phyloP scores from a whole-genome alignment of 306 rosid genomes.

The Calophaca sinica region DNA sequence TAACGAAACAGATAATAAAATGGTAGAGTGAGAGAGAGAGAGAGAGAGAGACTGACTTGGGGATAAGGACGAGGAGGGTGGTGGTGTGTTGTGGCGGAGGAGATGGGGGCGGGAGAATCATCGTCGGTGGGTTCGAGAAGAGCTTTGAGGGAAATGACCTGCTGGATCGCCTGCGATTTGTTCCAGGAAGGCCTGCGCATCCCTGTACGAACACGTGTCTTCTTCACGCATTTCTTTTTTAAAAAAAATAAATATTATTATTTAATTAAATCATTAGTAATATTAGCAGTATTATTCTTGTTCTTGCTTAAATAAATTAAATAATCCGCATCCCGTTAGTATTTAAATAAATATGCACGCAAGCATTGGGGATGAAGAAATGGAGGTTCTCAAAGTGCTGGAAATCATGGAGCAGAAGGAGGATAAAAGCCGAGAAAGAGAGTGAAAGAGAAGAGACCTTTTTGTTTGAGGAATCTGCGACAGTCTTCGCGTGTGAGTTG shows the following conservation, averaged over 20 bases:
- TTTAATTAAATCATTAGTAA: not conserved
- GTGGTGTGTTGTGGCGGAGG: slow-evolving; percentile 46
- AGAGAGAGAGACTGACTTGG: slow-evolving; percentile 29
- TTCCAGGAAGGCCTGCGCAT: slow-evolving; percentile 99
- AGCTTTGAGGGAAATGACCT: slow-evolving; percentile 96
- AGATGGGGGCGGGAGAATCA: slow-evolving; percentile 71
- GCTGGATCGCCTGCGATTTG: slow-evolving; percentile 99
- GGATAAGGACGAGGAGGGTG: slow-evolving; percentile 21
- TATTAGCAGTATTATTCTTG: no score
- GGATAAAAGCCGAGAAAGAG: no score
- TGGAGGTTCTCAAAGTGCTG: no score
- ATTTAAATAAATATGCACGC: no score
- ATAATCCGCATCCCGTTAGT: no score
- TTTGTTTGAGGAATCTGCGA: slow-evolving; percentile 92
- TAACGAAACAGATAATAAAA: no score
- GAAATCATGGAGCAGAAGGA: no score
- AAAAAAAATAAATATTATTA: no score
- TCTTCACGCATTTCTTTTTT: slow-evolving; percentile 9
- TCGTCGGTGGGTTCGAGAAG: slow-evolving; percentile 79
- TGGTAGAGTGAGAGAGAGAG: no score
- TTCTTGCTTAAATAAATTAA: no score
- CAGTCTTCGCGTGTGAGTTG: slow-evolving; percentile 99
- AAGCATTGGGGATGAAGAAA: no score
- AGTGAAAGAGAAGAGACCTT: slow-evolving; percentile 68
- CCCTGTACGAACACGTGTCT: slow-evolving; percentile 94